phyloP scores from a whole-genome alignment of 331 rosid genomes.

The Pyracantha coccinea region DNA sequence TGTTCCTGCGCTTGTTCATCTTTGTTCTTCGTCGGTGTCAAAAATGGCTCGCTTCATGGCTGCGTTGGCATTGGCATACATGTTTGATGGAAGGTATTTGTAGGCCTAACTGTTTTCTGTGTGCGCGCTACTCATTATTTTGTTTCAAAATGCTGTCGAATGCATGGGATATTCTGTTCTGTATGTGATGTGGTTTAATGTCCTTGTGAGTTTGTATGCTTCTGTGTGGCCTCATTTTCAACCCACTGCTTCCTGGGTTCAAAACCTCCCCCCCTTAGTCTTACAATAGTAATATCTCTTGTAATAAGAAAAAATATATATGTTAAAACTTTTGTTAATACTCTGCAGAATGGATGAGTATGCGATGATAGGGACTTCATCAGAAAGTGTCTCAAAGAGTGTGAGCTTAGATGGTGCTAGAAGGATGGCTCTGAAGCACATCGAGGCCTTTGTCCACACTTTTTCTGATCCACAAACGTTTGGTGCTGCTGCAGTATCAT shows the following conservation, averaged over 20 bases:
- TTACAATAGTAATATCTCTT: too few species aligned
- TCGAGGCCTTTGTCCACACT: constrained; percentile 76
- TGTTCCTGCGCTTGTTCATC: constrained; percentile 89
- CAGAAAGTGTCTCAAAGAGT: constrained; percentile 71
- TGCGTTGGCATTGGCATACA: constrained; percentile 95
- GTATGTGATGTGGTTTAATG: not conserved
- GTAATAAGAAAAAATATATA: not conserved
- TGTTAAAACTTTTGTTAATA: not conserved
- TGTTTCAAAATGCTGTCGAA: not conserved
- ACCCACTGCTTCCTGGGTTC: not conserved
- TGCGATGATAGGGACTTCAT: constrained; percentile 61
- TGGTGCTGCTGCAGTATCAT: constrained; percentile 82
- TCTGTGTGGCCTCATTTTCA: not conserved
- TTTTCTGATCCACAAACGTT: constrained; percentile 91
- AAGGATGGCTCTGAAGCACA: constrained; percentile 90
- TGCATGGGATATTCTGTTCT: not conserved
- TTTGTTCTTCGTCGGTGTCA: constrained; percentile 85
- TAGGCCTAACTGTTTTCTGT: not conserved
- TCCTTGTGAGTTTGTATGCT: not conserved
- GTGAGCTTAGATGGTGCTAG: constrained; percentile 95
- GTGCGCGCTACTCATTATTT: not conserved
- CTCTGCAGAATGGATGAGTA: constrained; percentile 94
- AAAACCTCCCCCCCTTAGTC: not conserved
- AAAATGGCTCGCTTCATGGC: constrained; percentile 99
- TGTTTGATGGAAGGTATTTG: constrained; percentile 96